Percentiles rank a stretch among this genome's conserved stretches.
Evolutionary conservation across 306 rosid genomes (phyloP).

Genomic region (Argentina anserina): DNA sequence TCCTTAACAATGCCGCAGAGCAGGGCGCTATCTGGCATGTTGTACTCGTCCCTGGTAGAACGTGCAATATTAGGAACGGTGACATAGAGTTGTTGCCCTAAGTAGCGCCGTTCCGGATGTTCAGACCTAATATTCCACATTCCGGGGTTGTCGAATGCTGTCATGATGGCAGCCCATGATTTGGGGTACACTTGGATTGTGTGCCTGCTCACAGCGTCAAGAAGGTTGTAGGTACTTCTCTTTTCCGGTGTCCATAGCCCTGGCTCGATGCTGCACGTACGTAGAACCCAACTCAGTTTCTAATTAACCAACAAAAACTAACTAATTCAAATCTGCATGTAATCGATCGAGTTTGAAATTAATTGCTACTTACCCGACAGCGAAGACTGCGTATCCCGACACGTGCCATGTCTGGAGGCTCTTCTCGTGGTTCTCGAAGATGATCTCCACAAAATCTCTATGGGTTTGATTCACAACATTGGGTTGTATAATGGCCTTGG

Average conservation of each 20-base stretch:
- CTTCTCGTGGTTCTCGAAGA: conserved; percentile 81
- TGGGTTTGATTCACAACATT: conserved; percentile 38
- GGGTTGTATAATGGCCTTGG: conserved; percentile 13
- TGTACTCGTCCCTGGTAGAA: conserved; percentile 67
- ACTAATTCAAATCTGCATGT: too few relatives aligned
- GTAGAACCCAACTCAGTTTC: background rate
- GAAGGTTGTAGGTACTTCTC: conserved; percentile 55
- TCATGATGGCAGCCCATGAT: conserved; percentile 60
- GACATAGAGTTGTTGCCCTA: conserved; percentile 62
- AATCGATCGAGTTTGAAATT: background rate
- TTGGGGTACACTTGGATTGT: conserved; percentile 70
- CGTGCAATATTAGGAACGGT: conserved; percentile 40
- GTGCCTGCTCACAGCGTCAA: conserved; percentile 74
- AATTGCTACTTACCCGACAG: conserved; percentile 51
- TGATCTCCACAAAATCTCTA: conserved; percentile 57
- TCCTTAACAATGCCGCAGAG: conserved; percentile 43
- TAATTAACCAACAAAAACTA: background rate
- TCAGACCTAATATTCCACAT: conserved; percentile 70
- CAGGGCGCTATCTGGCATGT: conserved; percentile 32
- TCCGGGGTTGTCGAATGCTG: conserved; percentile 58
- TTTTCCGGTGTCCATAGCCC: conserved; percentile 68
- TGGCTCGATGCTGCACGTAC: conserved; percentile 45
- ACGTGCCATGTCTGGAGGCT: conserved; percentile 65
- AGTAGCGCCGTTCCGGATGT: conserved; percentile 49
- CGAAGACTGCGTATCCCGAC: conserved; percentile 61